Evolutionary conservation across 2,329 filamentous ascomycete species (phyloP), one percentile per base, ranked within the genome.

Genomic region (Fusarium penzigii): DNA sequence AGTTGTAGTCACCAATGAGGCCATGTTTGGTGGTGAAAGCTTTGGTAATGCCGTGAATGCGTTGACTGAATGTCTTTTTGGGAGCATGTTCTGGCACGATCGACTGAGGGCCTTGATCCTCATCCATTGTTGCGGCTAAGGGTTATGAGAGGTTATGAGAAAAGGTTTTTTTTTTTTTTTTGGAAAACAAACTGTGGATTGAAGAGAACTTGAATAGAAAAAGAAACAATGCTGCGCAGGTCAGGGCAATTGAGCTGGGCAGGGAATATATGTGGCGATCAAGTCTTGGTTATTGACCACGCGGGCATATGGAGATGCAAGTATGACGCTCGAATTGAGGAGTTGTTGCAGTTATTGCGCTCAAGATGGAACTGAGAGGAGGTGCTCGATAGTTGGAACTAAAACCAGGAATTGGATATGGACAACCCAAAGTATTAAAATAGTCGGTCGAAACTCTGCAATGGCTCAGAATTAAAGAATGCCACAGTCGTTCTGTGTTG

Each of bases 1-100:
- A 97, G 78, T 97, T 89, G 72, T 97, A 97, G 63, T 85, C 80
- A 57, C 92, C 92, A 50, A 97, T 72, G 25, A 96, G 79, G 12
- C 92, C 92, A 2, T 92, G 81, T 55, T 77, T 85, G 42, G 81
- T 84, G 48, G 78, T 71, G 57, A 84, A 78, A 6, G 74, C 72
- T 53, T 72, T 73, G 32, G 52, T 56, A 17, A 70, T 38, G 17
- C 62, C 62, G 42, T 60, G 58, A 42, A 66, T 55, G 25, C 67
- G 67, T 46, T 66, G 53, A 34, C 58, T 17, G 45, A 70, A 44
- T 34, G 59, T 56, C 62, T 67, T 74, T 51, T 60, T 68, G 16
- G 70, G 66, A 7, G 65, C 57, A 29, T 65, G 57, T 45, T 69
- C 69, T 14, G 78, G 77, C 56, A 72, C 70, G 63, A 83, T 80